Evolutionary conservation across 2,329 filamentous ascomycete genomes (phyloP).

Genomic region (Colletotrichum graminicola): DNA sequence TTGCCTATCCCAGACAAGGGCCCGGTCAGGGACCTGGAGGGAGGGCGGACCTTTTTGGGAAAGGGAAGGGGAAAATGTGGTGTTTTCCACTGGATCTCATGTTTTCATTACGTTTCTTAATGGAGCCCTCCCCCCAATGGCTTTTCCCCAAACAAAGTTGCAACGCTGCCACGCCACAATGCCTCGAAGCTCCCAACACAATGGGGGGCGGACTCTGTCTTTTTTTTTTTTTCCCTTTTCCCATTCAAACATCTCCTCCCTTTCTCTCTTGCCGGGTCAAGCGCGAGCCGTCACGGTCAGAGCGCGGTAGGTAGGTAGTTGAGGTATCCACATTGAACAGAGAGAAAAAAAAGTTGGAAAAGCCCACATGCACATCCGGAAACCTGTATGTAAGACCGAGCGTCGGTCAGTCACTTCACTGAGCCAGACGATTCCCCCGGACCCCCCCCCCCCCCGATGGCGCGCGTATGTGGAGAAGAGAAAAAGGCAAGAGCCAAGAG

Average conservation of each 20-base stretch:
- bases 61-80: slow-evolving; percentile 9
- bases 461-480: slow-evolving; percentile 34
- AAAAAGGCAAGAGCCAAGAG: slow-evolving; percentile 16
- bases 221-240: neutral
- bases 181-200: slow-evolving; percentile 8
- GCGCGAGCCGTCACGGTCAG: too few species aligned
- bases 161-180: slow-evolving; percentile 6
- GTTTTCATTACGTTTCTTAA: slow-evolving; percentile 44
- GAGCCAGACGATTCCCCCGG: neutral
- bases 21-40: slow-evolving; percentile 5
- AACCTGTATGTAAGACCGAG: slow-evolving; percentile 1
- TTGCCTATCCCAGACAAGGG: slow-evolving; percentile 33
- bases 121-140: slow-evolving; percentile 12
- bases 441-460: neutral
- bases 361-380: slow-evolving; percentile 22
- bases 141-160: slow-evolving; percentile 12
- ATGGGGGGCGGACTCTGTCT: slow-evolving; percentile 1
- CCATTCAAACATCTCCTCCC: too few species aligned
- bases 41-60: neutral
- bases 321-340: neutral
- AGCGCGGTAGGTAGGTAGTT: neutral
- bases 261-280: neutral
- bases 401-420: slow-evolving; percentile 8
- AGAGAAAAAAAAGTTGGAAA: neutral
- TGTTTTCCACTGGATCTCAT: slow-evolving; percentile 38